Base-by-base conservation (phyloP, 805 yeast species). In the Scheffersomyces stipitis region DNA sequence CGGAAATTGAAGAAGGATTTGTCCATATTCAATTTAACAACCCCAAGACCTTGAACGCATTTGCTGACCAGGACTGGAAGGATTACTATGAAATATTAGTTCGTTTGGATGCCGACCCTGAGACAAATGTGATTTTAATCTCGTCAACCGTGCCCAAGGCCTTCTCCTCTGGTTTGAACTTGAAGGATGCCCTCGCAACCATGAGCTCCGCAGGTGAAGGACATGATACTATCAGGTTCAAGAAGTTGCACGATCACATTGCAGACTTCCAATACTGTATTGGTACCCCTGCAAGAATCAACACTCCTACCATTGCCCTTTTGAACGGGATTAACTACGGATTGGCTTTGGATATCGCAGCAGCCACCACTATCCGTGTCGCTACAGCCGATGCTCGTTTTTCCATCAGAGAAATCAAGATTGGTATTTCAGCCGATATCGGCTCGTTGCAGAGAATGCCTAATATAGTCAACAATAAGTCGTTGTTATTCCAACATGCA, bases 401-500 rank as follows among this genome's bases (percentile, higher is more conserved):
- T 45, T 71, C 83, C 28, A 75, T 86, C 38, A 75, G 83, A 38
- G 95, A 85, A 60, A 78, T 84, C 41, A 76, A 79, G 43, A 69
- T 85, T 36, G 93, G 91, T 3, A 69, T 86, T 53, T 75, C 86
- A 26, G 89, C 93, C 1, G 93, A 86, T 54, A 82, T 85, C 51
- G 95, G 95, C 4, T 72, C 86, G 1, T 64, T 85, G 40, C 90
- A 85, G 59, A 69, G 91, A 52, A 51, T 83, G 39, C 82, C 86
- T 4, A 51, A 53, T 14, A 38, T 80, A 1, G 72, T 73, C 14
- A 72, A 71, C 29, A 81, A 81, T 54, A 60, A 66, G 12, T 79
- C 86, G 4, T 68, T 76, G 62, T 60, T 82, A 42, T 73, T 71
- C 53, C 84, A 81, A 46, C 59, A 77, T 32, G 78, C 84, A 4